Percentiles rank a stretch among this genome's conserved stretches.
phyloP scores from a whole-genome alignment of 495 filamentous ascomycete species.

The Pseudevernia furfuracea region DNA sequence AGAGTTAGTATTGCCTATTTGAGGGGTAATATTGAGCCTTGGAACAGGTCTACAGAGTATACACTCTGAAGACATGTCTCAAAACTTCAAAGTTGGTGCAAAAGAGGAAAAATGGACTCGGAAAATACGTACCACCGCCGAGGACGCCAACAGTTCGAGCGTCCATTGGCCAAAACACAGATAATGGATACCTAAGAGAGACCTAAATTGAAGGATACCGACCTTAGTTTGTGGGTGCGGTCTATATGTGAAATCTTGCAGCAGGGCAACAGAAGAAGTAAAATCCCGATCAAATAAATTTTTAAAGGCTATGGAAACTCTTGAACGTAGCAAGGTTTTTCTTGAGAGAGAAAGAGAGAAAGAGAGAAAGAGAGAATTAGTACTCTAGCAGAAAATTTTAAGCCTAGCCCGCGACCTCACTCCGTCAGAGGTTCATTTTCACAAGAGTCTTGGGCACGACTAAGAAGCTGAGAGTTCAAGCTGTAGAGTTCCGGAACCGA shows the following conservation, averaged over 20 bases:
- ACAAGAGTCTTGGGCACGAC: not conserved
- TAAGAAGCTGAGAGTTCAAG: not conserved
- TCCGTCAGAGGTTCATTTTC: not conserved
- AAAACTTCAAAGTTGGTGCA: no score
- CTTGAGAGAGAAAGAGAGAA: not conserved
- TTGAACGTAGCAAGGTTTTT: not conserved
- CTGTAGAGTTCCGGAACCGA: not conserved
- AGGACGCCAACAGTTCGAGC: constrained; percentile 12
- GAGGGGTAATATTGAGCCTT: not conserved
- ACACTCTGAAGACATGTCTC: no score
- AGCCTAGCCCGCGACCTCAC: not conserved
- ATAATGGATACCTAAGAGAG: not conserved
- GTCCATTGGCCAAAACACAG: not conserved
- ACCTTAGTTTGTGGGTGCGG: not conserved
- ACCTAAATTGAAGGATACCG: not conserved
- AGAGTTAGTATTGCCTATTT: not conserved
- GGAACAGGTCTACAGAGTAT: no score
- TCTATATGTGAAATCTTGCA: not conserved
- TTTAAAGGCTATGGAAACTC: not conserved
- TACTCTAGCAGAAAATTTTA: not conserved
- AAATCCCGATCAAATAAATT: not conserved
- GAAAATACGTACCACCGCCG: constrained; percentile 35
- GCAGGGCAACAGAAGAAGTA: not conserved
- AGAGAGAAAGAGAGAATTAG: not conserved
- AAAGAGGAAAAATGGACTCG: no score